Percentiles rank a stretch among this genome's conserved stretches.
Evolutionary conservation across 2,329 filamentous ascomycete species (phyloP).

Genomic region (Microsporum ferrugineum): DNA sequence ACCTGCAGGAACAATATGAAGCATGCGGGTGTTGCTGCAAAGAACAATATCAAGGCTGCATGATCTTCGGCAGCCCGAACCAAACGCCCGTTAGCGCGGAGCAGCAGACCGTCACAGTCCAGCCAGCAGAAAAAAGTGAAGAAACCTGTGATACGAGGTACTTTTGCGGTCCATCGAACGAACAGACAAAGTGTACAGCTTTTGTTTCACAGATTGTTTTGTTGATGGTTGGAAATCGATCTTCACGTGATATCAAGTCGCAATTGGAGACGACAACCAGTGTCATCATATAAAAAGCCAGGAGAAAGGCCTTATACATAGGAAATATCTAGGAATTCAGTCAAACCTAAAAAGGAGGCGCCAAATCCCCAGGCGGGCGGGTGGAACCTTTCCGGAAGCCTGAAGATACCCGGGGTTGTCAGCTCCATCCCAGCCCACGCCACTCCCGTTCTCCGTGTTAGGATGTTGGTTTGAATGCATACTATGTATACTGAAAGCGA

Average conservation of each 20-base stretch:
- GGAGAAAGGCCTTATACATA: no score
- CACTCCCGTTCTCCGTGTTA: neutral
- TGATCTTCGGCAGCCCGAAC: neutral
- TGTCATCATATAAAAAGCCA: neutral
- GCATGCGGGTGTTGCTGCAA: conserved; percentile 4
- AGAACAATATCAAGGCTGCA: conserved; percentile 12
- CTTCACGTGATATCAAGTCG: neutral
- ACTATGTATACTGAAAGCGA: neutral
- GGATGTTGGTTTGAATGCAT: neutral
- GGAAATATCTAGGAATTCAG: no score
- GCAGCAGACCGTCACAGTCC: neutral
- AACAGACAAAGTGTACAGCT: neutral
- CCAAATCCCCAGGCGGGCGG: neutral
- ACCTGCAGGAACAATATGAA: conserved; percentile 1
- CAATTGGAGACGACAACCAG: neutral
- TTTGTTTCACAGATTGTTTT: neutral
- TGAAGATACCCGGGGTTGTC: neutral
- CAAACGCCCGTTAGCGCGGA: neutral
- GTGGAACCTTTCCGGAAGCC: neutral
- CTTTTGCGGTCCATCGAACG: neutral
- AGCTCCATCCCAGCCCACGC: neutral
- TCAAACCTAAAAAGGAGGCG: neutral
- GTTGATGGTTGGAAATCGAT: neutral
- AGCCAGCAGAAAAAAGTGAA: neutral
- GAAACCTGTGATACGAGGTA: neutral